These are phyloP conservation scores for Lantana camara DNA, from an alignment of 257 asterid species.

Conservation along the genomic window DNA sequence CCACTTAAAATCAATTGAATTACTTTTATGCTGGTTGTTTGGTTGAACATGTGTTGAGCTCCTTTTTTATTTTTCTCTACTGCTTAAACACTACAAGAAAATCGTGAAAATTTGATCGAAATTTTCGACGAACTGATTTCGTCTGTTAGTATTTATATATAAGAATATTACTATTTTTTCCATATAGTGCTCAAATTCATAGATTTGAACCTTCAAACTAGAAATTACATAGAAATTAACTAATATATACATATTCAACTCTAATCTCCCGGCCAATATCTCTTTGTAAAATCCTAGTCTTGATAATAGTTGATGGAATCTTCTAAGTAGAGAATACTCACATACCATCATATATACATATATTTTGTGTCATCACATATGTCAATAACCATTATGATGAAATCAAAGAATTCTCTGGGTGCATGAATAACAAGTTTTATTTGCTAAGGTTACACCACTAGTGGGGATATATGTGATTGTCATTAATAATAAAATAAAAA, in stretches of 20 bases:
- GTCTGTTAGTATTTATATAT: too few species aligned
- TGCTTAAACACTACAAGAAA: too few species aligned
- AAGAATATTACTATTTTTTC: not conserved
- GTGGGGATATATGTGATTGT: slow-evolving; percentile 22
- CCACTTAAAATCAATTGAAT: too few species aligned
- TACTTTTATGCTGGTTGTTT: too few species aligned
- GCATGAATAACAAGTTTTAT: not conserved
- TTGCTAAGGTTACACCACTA: slow-evolving; percentile 17
- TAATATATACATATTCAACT: not conserved
- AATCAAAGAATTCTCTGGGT: slow-evolving; percentile 12
- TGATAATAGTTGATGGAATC: not conserved
- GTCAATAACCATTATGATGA: slow-evolving; percentile 27
- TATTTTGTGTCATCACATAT: not conserved
- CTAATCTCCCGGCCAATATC: not conserved
- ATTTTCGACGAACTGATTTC: too few species aligned
- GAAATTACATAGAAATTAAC: not conserved
- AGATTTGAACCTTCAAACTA: not conserved
- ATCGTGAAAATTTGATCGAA: too few species aligned
- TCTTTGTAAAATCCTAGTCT: not conserved
- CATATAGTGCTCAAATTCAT: too few species aligned
- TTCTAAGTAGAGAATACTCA: not conserved
- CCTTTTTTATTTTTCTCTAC: too few species aligned
- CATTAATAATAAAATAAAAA: slow-evolving; percentile 30
- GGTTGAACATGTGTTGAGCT: too few species aligned
- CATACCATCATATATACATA: not conserved